These are phyloP conservation scores for Lipomyces yamanashiensis DNA, from an alignment of 805 yeast genomes.

Conservation along the genomic window DNA sequence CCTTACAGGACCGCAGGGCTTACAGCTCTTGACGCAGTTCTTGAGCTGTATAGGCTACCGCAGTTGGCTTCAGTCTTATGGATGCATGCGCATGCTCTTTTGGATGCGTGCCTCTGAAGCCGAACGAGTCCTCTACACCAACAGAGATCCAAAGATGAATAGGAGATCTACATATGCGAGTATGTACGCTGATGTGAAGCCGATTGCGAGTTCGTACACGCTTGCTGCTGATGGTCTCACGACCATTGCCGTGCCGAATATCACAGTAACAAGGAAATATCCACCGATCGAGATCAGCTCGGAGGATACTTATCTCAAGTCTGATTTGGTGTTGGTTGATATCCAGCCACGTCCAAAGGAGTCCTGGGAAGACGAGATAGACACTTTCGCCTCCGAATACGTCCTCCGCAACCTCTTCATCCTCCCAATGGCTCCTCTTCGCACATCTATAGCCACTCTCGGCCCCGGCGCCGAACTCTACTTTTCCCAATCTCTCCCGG, in stretches of 20 bases:
- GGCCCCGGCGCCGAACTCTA: slow-evolving; percentile 77
- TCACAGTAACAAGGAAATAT: background rate
- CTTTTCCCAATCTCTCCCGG: slow-evolving; percentile 48
- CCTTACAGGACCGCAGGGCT: slow-evolving; percentile 61
- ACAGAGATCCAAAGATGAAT: slow-evolving; percentile 58
- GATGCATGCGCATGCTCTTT: slow-evolving; percentile 74
- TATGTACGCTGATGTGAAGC: slow-evolving; percentile 60
- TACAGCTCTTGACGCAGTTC: slow-evolving; percentile 76
- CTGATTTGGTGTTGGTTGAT: slow-evolving; percentile 58
- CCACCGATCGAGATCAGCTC: slow-evolving; percentile 23
- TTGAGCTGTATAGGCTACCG: slow-evolving; percentile 65
- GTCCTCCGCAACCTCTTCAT: slow-evolving; percentile 66
- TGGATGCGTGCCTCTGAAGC: slow-evolving; percentile 69
- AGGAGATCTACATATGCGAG: slow-evolving; percentile 70
- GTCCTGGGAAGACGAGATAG: slow-evolving; percentile 42
- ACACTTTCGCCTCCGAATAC: slow-evolving; percentile 66
- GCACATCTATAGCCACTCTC: slow-evolving; percentile 55
- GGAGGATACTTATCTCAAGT: slow-evolving; percentile 27
- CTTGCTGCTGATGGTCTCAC: slow-evolving; percentile 14
- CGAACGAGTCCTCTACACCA: slow-evolving; percentile 61
- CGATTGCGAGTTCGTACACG: slow-evolving; percentile 57
- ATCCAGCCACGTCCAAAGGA: slow-evolving; percentile 54
- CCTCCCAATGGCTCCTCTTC: slow-evolving; percentile 51
- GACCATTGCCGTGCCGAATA: slow-evolving; percentile 4
- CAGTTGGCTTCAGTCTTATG: slow-evolving; percentile 76